Evolutionary conservation across 2,329 filamentous ascomycete genomes (phyloP).

Genomic region (Cytospora mali): DNA sequence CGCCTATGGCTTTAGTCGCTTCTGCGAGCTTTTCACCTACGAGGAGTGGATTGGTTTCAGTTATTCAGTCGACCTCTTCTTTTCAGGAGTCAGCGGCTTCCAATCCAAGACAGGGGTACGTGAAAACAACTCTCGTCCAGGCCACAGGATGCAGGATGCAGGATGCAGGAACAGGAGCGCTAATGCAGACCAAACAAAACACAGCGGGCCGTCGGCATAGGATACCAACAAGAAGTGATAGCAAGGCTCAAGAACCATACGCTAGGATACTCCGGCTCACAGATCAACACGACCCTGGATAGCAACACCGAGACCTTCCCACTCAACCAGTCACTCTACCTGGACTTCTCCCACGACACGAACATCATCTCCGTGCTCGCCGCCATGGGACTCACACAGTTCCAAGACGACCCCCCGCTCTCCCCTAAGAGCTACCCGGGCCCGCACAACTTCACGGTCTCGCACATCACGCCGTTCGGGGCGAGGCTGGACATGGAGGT

Average conservation of each 20-base stretch:
- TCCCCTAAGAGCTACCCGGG: constrained; percentile 58
- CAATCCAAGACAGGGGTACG: constrained; percentile 63
- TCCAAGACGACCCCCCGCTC: constrained; percentile 54
- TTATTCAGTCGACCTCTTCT: constrained; percentile 70
- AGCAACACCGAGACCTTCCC: constrained; percentile 71
- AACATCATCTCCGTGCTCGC: constrained; percentile 71
- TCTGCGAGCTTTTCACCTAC: constrained; percentile 75
- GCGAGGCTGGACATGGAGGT: constrained; percentile 74
- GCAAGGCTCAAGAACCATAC: constrained; percentile 71
- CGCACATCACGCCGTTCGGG: constrained; percentile 71
- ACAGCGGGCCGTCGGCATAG: constrained; percentile 71
- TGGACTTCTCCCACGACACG: constrained; percentile 79
- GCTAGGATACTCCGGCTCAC: constrained; percentile 58
- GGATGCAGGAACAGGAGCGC: neutral
- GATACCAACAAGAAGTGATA: constrained; percentile 72
- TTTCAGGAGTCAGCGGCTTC: constrained; percentile 64
- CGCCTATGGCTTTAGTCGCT: constrained; percentile 73
- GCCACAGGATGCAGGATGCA: neutral
- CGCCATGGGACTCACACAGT: constrained; percentile 73
- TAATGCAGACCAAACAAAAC: constrained; percentile 5
- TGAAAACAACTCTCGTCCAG: constrained; percentile 15
- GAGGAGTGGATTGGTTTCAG: constrained; percentile 74
- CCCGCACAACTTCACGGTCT: constrained; percentile 64
- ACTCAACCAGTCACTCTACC: constrained; percentile 71
- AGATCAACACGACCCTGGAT: constrained; percentile 72